Base-by-base conservation (phyloP, 2,329 filamentous ascomycete genomes). In the Didymella keratinophila region DNA sequence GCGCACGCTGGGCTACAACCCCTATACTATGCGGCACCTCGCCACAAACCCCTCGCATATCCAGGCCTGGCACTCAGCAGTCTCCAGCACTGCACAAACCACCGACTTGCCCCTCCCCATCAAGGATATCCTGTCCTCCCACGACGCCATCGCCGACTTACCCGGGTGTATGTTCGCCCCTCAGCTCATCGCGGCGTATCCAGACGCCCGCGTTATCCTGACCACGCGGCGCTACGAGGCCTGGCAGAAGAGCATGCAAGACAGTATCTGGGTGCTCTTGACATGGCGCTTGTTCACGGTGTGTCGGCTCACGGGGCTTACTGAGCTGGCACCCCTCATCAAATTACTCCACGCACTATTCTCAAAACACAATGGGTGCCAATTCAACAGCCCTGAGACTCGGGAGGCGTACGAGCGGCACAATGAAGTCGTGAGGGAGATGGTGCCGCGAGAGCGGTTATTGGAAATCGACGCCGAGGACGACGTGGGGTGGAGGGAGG, bases 1-100 rank as follows among this genome's bases (percentile, higher is more conserved):
- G 2, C 65, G 86, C 86, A 81, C 71, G 83, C 80, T 73, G 3
- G 70, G 68, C 34, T 73, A 71, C 60, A 70, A 62, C 5, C 59
- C 68, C 0, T 65, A 71, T 54, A 62, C 68, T 3, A 71, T 72
- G 68, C 67, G 63, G 49, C 51, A 60, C 18, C 50, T 72, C 14
- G 60, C 73, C 25, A 27, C 58, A 30, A 67, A 63, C 11, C 64
- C 65, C 9, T 51, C 58, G 0, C 59, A 71, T 41, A 59, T 73
- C 12, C 36, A 58, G 0, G 62, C 70, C 16, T 75, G 72, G 71
- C 61, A 72, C 52, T 71, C 75, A 69, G 72, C 71, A 28, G 61
- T 70, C 39, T 62, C 69, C 16, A 45, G 65, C 5, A 70, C 72
- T 2, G 23, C 42, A 70, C 44, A 53, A 66, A 8, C 48, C 66